Percentiles rank a stretch among this genome's conserved stretches.
phyloP scores from a whole-genome alignment of 306 rosid genomes.

The Hippophae tibetana region DNA sequence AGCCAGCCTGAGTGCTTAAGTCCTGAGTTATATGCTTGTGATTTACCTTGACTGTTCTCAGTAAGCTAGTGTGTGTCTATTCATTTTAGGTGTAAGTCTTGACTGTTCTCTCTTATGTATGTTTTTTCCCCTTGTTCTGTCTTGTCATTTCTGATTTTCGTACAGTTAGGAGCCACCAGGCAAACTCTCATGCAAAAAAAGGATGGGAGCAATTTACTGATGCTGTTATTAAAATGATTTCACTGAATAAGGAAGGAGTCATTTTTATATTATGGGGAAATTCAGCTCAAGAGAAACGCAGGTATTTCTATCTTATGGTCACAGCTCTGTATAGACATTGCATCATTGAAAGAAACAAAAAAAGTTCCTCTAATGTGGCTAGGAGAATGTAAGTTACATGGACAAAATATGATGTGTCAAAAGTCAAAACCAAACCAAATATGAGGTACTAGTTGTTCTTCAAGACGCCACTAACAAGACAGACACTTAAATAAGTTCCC shows the following conservation, averaged over 20 bases:
- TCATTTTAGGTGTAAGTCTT: background rate
- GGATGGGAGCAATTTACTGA: slow-evolving; percentile 97
- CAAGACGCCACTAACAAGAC: no score
- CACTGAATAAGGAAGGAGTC: slow-evolving; percentile 75
- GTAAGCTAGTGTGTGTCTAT: no score
- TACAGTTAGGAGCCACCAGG: slow-evolving; percentile 78
- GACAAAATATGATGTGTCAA: no score
- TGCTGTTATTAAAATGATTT: slow-evolving; percentile 70
- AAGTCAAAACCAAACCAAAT: no score
- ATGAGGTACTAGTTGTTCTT: no score
- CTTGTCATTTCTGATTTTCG: slow-evolving; percentile 8
- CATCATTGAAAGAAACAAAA: background rate
- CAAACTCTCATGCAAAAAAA: slow-evolving; percentile 86
- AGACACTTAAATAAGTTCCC: no score
- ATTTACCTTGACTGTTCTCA: no score
- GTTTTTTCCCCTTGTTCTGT: background rate
- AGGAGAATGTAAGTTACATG: no score
- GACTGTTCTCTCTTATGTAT: background rate
- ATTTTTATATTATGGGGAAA: slow-evolving; percentile 91
- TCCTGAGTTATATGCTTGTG: no score
- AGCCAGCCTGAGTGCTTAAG: no score
- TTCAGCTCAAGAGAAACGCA: slow-evolving; percentile 74
- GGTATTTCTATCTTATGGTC: slow-evolving; percentile 29
- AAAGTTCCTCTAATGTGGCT: no score
- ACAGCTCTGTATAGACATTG: background rate